These are phyloP conservation scores for Talaromyces sp. DNA, from an alignment of 2,329 filamentous ascomycete species.

Conservation along the genomic window DNA sequence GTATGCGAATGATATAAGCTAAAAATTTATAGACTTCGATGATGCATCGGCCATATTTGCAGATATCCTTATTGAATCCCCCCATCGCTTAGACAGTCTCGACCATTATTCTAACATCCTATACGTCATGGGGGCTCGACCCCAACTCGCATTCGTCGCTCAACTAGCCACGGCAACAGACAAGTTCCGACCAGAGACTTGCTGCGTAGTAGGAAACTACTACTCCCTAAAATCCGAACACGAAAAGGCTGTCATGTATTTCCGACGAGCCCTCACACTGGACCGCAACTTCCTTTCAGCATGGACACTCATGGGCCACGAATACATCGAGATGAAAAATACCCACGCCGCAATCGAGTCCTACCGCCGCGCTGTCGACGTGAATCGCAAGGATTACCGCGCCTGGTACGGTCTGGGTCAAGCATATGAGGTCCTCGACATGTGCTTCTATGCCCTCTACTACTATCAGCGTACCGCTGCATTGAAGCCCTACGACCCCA, in stretches of 20 bases:
- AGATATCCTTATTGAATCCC: conserved; percentile 64
- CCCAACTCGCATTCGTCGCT: conserved; percentile 87
- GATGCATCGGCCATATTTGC: conserved; percentile 60
- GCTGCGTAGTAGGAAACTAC: conserved; percentile 95
- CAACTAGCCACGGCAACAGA: conserved; percentile 88
- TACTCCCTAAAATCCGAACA: conserved; percentile 92
- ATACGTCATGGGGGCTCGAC: conserved; percentile 82
- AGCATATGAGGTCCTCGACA: conserved; percentile 95
- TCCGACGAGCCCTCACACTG: conserved; percentile 83
- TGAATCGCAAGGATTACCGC: conserved; percentile 92
- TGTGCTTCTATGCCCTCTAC: conserved; percentile 95
- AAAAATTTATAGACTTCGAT: conserved; percentile 52
- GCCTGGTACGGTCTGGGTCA: conserved; percentile 98
- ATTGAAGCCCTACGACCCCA: conserved; percentile 90
- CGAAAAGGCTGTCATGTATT: conserved; percentile 97
- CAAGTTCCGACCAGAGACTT: conserved; percentile 94
- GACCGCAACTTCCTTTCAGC: conserved; percentile 89
- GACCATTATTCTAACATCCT: conserved; percentile 98
- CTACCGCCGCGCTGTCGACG: conserved; percentile 90
- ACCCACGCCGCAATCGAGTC: conserved; percentile 97
- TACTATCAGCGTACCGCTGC: conserved; percentile 96
- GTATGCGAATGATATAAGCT: not conserved
- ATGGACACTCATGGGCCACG: conserved; percentile 98
- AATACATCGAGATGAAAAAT: conserved; percentile 98
- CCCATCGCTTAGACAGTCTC: conserved; percentile 75